These are phyloP conservation scores for Ascoidea rubescens DNA, from an alignment of 805 yeast genomes.

Conservation along the genomic window DNA sequence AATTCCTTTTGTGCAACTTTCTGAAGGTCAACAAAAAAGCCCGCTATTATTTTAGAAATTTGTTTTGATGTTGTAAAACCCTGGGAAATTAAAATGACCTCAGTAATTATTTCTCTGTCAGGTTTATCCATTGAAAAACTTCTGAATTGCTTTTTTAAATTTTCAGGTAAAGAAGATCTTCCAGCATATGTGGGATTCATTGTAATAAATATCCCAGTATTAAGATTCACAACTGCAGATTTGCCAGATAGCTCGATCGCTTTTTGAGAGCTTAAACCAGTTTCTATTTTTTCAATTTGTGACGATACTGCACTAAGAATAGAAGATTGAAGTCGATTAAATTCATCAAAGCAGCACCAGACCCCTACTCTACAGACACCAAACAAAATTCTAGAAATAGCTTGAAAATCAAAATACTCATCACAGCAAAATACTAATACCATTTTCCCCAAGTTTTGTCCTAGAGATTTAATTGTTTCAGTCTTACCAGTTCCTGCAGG, in stretches of 20 bases:
- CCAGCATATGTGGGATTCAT: constrained; percentile 88
- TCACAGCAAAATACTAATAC: constrained; percentile 88
- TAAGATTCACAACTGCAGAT: constrained; percentile 23
- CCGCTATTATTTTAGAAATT: constrained; percentile 35
- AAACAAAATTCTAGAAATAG: constrained; percentile 61
- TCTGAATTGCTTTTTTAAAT: constrained; percentile 65
- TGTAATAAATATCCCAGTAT: constrained; percentile 72
- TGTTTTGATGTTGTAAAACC: constrained; percentile 41
- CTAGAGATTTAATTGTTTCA: constrained; percentile 76
- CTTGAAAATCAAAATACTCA: constrained; percentile 68
- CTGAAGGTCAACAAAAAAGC: constrained; percentile 35
- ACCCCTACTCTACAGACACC: constrained; percentile 79
- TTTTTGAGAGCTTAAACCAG: constrained; percentile 23
- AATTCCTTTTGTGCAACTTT: constrained; percentile 32
- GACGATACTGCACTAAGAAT: constrained; percentile 78
- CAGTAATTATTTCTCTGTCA: constrained; percentile 53
- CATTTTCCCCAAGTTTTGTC: constrained; percentile 62
- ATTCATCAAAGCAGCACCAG: constrained; percentile 96
- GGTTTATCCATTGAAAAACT: constrained; percentile 64
- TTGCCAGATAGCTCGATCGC: constrained; percentile 29
- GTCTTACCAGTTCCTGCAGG: constrained; percentile 99
- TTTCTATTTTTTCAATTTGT: constrained; percentile 59
- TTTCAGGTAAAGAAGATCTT: constrained; percentile 72
- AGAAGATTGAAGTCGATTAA: constrained; percentile 60
- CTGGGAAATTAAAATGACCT: constrained; percentile 57